Evolutionary conservation across 1,284 basidiomycete species (phyloP).

Genomic region (Tetrapyrgos nigripes): DNA sequence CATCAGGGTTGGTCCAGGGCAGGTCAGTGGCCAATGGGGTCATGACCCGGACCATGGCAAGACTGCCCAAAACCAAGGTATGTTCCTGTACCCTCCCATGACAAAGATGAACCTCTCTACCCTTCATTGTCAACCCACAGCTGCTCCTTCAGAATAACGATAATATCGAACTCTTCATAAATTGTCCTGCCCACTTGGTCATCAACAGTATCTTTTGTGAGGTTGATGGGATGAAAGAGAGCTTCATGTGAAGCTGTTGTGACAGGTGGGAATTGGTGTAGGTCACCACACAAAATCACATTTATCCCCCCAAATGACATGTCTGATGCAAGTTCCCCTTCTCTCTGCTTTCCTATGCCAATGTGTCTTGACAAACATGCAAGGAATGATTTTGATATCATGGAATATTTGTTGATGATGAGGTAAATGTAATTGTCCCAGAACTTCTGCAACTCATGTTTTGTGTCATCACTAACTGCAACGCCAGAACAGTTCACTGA

Average conservation of each 20-base stretch:
- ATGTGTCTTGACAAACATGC: constrained; percentile 25
- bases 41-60: too few relatives aligned
- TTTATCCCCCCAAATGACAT: constrained; percentile 42
- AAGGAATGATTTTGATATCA: constrained; percentile 36
- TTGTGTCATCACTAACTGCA: constrained; percentile 12
- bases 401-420: constrained; percentile 41
- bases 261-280: constrained; percentile 49
- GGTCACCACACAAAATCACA: constrained; percentile 44
- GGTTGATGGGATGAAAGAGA: constrained; percentile 24
- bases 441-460: constrained; percentile 16
- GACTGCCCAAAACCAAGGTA: constrained; percentile 30
- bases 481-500: not conserved
- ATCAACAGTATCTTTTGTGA: constrained; percentile 12
- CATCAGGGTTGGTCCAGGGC: too few relatives aligned
- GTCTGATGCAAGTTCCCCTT: constrained; percentile 1
- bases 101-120: constrained; percentile 39
- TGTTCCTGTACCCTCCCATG: constrained; percentile 27
- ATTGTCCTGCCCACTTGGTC: constrained; percentile 31
- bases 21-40: too few relatives aligned
- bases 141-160: constrained; percentile 44
- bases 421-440: constrained; percentile 32
- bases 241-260: constrained; percentile 16
- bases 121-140: constrained; percentile 34
- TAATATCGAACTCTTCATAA: constrained; percentile 41
- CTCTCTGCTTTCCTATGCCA: constrained; percentile 20